Base-by-base conservation (phyloP, 345 rosid genomes). In the Xanthoceras sorbifolium region DNA sequence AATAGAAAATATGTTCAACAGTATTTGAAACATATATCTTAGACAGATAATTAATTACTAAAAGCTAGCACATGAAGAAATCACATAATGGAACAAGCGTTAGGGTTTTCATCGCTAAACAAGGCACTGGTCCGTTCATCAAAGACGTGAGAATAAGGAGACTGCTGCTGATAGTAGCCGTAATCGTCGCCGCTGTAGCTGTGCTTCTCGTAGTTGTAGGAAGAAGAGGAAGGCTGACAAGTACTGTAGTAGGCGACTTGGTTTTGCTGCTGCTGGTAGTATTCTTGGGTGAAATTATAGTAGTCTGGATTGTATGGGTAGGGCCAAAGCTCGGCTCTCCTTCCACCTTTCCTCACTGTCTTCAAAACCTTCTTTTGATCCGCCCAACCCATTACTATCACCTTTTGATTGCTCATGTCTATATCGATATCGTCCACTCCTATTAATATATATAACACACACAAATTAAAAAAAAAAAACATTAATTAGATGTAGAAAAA, bases 61-160 rank as follows among this genome's bases (percentile, higher is more conserved):
- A 1, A 40, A 0, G 9, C 10, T n/a, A n/a, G n/a, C n/a, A n/a
- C n/a, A n/a, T n/a, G n/a, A n/a, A n/a, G n/a, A n/a, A n/a, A 66
- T 86, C 50, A 89, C 93, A 91, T 88, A 10, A 91, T 85, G 26
- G 86, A 76, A 69, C 97, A 92, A 83, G 94, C 93, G 76, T 92
- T 86, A 28, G 94, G 96, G 77, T 92, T 92, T 2, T 92, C 98
- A 65, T 94, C 96, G 50, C 87, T 90, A 59, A 92, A 92, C 81
- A 92, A 10, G 65, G 90, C 62, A 70, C 81, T 52, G 70, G 89
- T 78, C 48, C 71, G 82, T 29, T 85, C 80, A 40, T 86, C 81
- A 22, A 87, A 17, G 76, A 80, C 40, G 48, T 81, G 79, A 0
- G 87, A 64, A 62, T 72, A 83, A 77, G 84, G 83, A 31, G 86